Percentiles rank a stretch among this genome's conserved stretches.
Conservation (phyloP, 805 yeast species). For the Zygotorulaspora sp. region DNA sequence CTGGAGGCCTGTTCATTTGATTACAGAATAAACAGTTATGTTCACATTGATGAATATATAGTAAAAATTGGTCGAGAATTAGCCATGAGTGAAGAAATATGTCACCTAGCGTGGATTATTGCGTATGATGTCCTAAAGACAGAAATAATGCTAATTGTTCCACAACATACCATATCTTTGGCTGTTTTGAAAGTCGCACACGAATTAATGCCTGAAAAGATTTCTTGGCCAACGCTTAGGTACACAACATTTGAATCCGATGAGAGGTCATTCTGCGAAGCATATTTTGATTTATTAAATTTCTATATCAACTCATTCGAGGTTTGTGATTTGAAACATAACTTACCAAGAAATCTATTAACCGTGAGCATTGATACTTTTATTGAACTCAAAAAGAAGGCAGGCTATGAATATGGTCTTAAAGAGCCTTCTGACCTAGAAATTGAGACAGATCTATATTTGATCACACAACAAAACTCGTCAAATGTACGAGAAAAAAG, state of each 20-base stretch:
- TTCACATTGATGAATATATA: constrained; percentile 59
- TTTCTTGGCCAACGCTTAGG: constrained; percentile 20
- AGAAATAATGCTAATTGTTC: constrained; percentile 60
- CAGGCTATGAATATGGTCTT: constrained; percentile 37
- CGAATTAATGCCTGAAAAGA: constrained; percentile 37
- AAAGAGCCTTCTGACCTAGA: constrained; percentile 27
- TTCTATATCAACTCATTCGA: constrained; percentile 56
- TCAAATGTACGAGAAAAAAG: constrained; percentile 44
- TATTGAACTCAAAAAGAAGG: constrained; percentile 43
- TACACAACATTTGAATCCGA: constrained; percentile 32
- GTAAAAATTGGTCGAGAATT: constrained; percentile 55
- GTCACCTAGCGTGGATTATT: constrained; percentile 66
- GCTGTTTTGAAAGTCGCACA: constrained; percentile 60
- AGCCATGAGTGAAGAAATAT: constrained; percentile 42
- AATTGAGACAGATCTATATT: constrained; percentile 44
- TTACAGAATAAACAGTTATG: constrained; percentile 51
- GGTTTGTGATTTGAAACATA: constrained; percentile 44
- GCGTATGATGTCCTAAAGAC: constrained; percentile 70
- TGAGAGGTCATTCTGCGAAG: constrained; percentile 39
- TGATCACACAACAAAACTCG: constrained; percentile 37
- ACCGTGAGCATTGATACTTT: constrained; percentile 33
- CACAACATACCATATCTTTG: constrained; percentile 72
- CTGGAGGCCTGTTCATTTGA: constrained; percentile 78
- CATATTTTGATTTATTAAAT: constrained; percentile 54
- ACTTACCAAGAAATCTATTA: constrained; percentile 30